A percentile compares a stretch with the other conserved stretches of the same genome.
These are phyloP conservation scores for Houttuynia cordata DNA, from an alignment of 164 flowering plant species.

Conservation along the genomic window DNA sequence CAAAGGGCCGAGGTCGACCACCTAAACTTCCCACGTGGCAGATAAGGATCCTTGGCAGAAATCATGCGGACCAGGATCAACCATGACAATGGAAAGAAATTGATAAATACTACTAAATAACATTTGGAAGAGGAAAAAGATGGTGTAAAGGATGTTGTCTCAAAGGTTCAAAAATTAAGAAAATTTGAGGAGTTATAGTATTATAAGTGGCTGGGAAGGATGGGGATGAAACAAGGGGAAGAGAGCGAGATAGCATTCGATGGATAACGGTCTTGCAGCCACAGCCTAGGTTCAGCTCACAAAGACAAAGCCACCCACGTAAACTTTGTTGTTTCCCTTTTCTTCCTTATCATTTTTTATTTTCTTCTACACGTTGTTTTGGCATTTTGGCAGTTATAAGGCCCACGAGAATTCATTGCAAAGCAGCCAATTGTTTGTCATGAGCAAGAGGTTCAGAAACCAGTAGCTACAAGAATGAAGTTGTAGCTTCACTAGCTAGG, in stretches of 20 bases:
- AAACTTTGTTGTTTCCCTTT: not conserved
- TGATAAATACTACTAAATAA: not conserved
- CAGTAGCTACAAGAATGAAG: too few species aligned
- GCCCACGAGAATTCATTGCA: too few species aligned
- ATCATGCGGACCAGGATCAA: constrained; percentile 5
- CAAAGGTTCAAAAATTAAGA: not conserved
- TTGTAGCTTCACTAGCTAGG: too few species aligned
- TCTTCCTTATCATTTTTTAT: not conserved
- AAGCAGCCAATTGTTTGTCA: too few species aligned
- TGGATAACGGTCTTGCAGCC: not conserved
- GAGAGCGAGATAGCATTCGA: not conserved
- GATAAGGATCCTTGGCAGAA: constrained; percentile 3
- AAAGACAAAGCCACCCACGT: not conserved
- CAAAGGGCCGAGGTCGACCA: not conserved
- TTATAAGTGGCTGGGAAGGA: not conserved
- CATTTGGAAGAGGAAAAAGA: not conserved
- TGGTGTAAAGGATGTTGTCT: not conserved
- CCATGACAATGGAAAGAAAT: not conserved
- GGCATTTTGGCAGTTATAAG: too few species aligned
- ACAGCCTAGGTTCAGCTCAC: not conserved
- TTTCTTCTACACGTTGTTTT: not conserved
- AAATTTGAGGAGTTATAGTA: not conserved
- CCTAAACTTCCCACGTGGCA: constrained; percentile 2
- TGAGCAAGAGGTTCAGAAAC: too few species aligned
- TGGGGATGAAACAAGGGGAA: constrained; percentile 1